These are phyloP conservation scores for Penicillium coffeae DNA, from an alignment of 495 filamentous ascomycete species.

Conservation along the genomic window DNA sequence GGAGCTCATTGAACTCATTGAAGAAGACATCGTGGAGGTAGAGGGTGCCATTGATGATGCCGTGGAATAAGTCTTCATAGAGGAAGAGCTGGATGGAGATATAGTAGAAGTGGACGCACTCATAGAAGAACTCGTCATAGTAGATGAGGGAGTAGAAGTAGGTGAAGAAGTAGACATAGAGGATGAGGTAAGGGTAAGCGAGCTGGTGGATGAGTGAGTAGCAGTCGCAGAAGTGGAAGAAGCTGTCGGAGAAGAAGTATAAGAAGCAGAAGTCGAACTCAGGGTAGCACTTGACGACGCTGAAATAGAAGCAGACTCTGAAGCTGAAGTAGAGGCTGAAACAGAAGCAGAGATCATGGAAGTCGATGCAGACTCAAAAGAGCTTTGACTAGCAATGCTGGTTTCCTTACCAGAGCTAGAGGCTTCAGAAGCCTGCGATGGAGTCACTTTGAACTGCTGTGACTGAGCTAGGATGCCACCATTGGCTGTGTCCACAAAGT, in stretches of 20 bases:
- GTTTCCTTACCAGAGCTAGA: constrained; percentile 31
- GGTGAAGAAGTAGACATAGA: constrained; percentile 17
- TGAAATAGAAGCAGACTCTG: constrained; percentile 12
- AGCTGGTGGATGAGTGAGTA: constrained; percentile 25
- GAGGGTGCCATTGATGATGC: neutral
- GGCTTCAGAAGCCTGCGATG: constrained; percentile 11
- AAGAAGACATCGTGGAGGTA: constrained; percentile 2
- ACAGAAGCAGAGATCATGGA: constrained; percentile 9
- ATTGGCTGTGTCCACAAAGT: constrained; percentile 22
- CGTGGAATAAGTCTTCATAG: constrained; percentile 7
- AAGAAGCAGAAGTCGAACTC: constrained; percentile 17
- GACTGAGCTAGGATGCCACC: constrained; percentile 35
- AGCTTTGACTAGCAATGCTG: constrained; percentile 24
- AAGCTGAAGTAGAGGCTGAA: constrained; percentile 10
- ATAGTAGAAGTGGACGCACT: constrained; percentile 12
- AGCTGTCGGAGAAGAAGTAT: constrained; percentile 19
- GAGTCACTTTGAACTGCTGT: constrained; percentile 30
- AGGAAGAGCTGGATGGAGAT: constrained; percentile 1
- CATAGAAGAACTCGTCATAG: constrained; percentile 16
- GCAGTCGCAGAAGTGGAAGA: constrained; percentile 20
- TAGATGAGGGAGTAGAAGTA: constrained; percentile 23
- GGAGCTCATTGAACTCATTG: neutral
- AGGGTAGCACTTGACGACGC: constrained; percentile 11
- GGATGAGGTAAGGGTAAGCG: constrained; percentile 22
- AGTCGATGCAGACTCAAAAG: constrained; percentile 7